Evolutionary conservation across 2,329 filamentous ascomycete genomes (phyloP).

Genomic region (Pleomassaria siparia): DNA sequence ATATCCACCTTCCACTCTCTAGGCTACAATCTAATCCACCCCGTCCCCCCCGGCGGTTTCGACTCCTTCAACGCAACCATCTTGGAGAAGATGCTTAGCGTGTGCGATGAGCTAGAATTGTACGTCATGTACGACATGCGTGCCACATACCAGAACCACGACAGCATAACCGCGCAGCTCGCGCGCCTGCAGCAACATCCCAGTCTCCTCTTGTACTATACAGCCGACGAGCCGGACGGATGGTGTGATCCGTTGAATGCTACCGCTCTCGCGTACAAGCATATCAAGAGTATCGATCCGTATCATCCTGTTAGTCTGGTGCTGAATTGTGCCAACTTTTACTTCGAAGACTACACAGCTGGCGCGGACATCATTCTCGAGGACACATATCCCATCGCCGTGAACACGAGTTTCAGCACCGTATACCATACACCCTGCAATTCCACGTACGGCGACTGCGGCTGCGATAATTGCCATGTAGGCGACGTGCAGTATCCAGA

Average conservation of each 20-base stretch:
- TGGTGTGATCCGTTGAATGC: constrained; percentile 57
- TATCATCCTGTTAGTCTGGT: constrained; percentile 63
- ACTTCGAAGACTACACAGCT: constrained; percentile 57
- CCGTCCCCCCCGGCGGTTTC: constrained; percentile 44
- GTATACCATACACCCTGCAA: constrained; percentile 60
- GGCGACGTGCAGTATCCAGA: constrained; percentile 18
- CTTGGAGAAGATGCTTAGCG: constrained; percentile 45
- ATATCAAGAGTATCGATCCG: constrained; percentile 56
- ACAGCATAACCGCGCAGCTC: constrained; percentile 42
- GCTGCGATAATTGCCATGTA: constrained; percentile 62
- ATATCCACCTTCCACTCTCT: constrained; percentile 43
- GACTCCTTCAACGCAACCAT: constrained; percentile 45
- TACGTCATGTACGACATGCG: constrained; percentile 54
- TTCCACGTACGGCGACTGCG: constrained; percentile 62
- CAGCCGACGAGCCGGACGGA: constrained; percentile 59
- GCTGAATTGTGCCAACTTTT: constrained; percentile 64
- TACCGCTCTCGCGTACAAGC: constrained; percentile 46
- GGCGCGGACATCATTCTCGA: constrained; percentile 62
- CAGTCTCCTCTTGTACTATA: constrained; percentile 51
- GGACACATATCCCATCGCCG: constrained; percentile 62
- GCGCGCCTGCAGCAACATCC: constrained; percentile 36
- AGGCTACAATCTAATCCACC: constrained; percentile 53
- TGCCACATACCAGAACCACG: constrained; percentile 44
- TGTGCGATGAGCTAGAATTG: constrained; percentile 47
- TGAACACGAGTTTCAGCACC: constrained; percentile 57